phyloP scores from a whole-genome alignment of 2,329 filamentous ascomycete species.

The Drechmeria coniospora region DNA sequence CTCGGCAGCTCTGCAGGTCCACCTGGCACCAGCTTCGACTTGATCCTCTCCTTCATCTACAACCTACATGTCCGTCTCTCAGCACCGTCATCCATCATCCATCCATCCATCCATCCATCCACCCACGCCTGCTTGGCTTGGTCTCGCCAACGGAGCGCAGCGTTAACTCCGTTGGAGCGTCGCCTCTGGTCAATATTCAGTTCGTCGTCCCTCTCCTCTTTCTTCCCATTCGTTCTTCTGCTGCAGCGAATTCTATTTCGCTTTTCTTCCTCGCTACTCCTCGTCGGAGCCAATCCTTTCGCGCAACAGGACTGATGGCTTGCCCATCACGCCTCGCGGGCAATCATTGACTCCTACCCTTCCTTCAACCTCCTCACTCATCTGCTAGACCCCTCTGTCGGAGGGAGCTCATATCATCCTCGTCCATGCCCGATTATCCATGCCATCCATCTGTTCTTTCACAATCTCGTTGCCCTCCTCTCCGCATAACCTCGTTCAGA shows the following conservation, averaged over 20 bases:
- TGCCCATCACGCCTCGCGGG: too few species aligned
- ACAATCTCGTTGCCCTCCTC: slow-evolving; percentile 13
- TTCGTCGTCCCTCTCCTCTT: slow-evolving; percentile 13
- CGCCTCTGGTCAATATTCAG: slow-evolving; percentile 7
- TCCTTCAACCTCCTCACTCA: slow-evolving; percentile 6
- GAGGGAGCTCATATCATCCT: too few species aligned
- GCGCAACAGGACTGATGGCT: too few species aligned
- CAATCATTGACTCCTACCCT: not conserved
- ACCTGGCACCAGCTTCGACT: slow-evolving; percentile 1
- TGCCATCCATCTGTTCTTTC: slow-evolving; percentile 8
- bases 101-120: slow-evolving; percentile 7
- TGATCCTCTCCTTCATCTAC: too few species aligned
- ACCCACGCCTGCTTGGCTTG: slow-evolving; percentile 9
- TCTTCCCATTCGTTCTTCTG: slow-evolving; percentile 3
- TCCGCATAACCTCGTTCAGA: slow-evolving; percentile 16
- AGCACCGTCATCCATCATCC: too few species aligned
- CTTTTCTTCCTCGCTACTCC: not conserved
- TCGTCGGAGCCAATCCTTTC: too few species aligned
- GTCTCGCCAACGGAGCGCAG: slow-evolving; percentile 7
- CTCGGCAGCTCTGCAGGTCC: slow-evolving; percentile 2
- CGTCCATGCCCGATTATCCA: too few species aligned
- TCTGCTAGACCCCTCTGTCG: too few species aligned
- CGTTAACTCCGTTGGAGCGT: not conserved
- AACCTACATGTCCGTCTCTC: too few species aligned
- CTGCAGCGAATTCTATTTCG: not conserved